Evolutionary conservation across 1,284 basidiomycete species (phyloP).

Genomic region (Phenoliferia sp.): DNA sequence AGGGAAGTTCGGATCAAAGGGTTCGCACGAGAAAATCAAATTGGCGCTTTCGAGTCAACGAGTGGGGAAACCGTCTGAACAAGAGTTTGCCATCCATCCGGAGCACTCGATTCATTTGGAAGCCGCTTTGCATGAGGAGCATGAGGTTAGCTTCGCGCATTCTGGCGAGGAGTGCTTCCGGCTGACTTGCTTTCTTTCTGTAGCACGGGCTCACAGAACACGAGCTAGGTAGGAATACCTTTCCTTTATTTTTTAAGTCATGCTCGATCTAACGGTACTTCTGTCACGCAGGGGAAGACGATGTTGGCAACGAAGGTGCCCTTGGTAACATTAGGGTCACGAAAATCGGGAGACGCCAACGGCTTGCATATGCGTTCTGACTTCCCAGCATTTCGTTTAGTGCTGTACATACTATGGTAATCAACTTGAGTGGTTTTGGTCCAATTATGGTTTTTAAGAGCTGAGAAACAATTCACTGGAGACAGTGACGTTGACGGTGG

Average conservation of each 20-base stretch:
- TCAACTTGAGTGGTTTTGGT: too few relatives aligned
- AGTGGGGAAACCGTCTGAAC: background rate
- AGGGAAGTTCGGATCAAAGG: slow-evolving; percentile 1
- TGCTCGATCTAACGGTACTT: background rate
- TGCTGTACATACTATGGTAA: too few relatives aligned
- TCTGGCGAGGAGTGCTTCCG: background rate
- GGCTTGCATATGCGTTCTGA: slow-evolving; percentile 8
- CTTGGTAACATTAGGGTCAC: background rate
- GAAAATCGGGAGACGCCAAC: background rate
- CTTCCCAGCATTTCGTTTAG: too few relatives aligned
- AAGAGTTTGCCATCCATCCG: background rate
- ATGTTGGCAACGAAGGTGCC: slow-evolving; percentile 3
- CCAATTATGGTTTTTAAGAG: too few relatives aligned
- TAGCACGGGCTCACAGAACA: too few relatives aligned
- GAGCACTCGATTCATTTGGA: background rate
- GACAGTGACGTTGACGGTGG: too few relatives aligned
- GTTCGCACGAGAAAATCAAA: background rate
- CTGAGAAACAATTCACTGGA: too few relatives aligned
- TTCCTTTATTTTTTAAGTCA: background rate
- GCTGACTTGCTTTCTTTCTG: background rate
- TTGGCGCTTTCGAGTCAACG: background rate
- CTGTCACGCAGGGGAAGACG: slow-evolving; percentile 1
- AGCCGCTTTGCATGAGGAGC: background rate
- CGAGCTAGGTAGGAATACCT: background rate
- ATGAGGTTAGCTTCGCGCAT: background rate